phyloP scores from a whole-genome alignment of 2,329 filamentous ascomycete genomes.

The Talaromyces sp. region DNA sequence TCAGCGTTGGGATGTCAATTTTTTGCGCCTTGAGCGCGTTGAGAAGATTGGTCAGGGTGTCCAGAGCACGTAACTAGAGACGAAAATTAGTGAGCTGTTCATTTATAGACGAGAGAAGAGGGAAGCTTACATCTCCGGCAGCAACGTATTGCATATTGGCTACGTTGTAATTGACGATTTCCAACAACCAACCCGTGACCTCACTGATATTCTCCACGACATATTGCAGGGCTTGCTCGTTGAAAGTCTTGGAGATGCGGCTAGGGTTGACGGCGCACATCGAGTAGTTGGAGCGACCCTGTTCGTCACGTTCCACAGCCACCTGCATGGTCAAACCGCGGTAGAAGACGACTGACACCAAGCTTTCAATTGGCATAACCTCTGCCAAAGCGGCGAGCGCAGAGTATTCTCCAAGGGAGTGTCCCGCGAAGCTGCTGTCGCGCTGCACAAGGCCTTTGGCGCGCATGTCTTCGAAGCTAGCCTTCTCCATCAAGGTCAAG shows the following conservation, averaged over 20 bases:
- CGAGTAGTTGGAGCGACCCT: conserved; percentile 92
- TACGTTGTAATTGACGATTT: conserved; percentile 95
- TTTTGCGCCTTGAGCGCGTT: conserved; percentile 97
- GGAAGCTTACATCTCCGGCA: conserved; percentile 52
- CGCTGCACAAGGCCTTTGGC: conserved; percentile 91
- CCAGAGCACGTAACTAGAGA: conserved; percentile 52
- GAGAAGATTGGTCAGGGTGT: conserved; percentile 68
- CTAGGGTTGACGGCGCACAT: conserved; percentile 99
- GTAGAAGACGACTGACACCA: conserved; percentile 99
- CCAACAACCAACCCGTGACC: conserved; percentile 88
- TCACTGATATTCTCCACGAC: conserved; percentile 94
- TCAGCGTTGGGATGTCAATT: conserved; percentile 91
- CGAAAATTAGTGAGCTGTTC: conserved; percentile 9
- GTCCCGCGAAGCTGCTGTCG: conserved; percentile 95
- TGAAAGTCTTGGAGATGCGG: conserved; percentile 97
- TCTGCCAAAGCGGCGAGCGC: conserved; percentile 92
- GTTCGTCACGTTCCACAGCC: conserved; percentile 89
- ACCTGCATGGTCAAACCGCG: conserved; percentile 99
- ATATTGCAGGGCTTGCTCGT: conserved; percentile 93
- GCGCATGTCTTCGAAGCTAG: conserved; percentile 98
- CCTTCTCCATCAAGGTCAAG: conserved; percentile 98
- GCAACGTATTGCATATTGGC: conserved; percentile 66
- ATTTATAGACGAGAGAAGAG: neutral
- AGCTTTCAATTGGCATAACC: conserved; percentile 98
- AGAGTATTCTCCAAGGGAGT: conserved; percentile 97